A percentile compares a stretch with the other conserved stretches of the same genome.
phyloP scores from a whole-genome alignment of 495 filamentous ascomycete species.

The Aspergillus affinis region DNA sequence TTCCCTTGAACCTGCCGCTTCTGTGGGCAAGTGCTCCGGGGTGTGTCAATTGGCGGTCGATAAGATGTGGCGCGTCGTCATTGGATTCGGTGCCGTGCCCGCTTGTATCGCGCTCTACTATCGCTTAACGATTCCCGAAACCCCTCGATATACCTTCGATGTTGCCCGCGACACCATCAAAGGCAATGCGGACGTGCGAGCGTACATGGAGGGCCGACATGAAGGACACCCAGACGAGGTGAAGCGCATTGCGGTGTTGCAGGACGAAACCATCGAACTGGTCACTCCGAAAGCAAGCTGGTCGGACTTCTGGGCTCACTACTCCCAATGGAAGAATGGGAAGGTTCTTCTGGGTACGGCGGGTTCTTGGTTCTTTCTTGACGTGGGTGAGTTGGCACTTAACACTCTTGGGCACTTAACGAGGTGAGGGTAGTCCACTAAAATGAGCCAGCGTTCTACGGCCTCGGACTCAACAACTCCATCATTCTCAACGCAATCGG shows the following conservation, averaged over 20 bases:
- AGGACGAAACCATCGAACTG: constrained; percentile 42
- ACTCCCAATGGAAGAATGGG: constrained; percentile 63
- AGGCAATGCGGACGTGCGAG: constrained; percentile 63
- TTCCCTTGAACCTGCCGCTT: constrained; percentile 54
- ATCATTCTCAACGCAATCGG: constrained; percentile 67
- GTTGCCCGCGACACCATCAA: constrained; percentile 70
- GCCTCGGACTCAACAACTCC: constrained; percentile 74
- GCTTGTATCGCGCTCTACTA: constrained; percentile 77
- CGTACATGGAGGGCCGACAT: constrained; percentile 56
- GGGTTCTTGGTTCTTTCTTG: constrained; percentile 77
- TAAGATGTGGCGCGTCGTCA: constrained; percentile 81
- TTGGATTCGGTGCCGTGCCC: constrained; percentile 79
- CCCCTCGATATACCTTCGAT: constrained; percentile 82
- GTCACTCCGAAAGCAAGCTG: constrained; percentile 62
- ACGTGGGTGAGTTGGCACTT: constrained; percentile 45
- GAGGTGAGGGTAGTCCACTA: constrained; percentile 10
- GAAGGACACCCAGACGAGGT: constrained; percentile 66
- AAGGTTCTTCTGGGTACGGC: constrained; percentile 74
- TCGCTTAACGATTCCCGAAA: constrained; percentile 85
- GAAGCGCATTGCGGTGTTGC: constrained; percentile 48
- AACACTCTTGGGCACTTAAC: too few relatives aligned
- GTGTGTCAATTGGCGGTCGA: constrained; percentile 70
- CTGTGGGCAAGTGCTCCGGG: constrained; percentile 55
- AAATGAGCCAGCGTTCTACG: constrained; percentile 65
- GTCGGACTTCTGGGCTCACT: constrained; percentile 64